Percentiles rank a stretch among this genome's conserved stretches.
Conservation (phyloP, 805 yeast species). For the Spathaspora sp. region DNA sequence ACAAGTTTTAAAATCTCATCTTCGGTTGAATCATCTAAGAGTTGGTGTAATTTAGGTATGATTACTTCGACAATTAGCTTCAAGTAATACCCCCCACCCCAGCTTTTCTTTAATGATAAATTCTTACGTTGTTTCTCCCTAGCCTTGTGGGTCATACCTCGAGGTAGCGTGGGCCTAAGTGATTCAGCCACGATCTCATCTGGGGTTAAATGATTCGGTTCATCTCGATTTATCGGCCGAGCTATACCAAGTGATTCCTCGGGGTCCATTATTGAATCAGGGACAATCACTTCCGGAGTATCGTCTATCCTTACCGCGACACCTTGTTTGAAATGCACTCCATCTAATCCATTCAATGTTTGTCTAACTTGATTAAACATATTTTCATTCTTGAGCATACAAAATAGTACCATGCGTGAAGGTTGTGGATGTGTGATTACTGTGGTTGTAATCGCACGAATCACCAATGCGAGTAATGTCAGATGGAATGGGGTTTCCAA, state of each 20-base stretch:
- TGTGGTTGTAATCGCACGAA: constrained; percentile 53
- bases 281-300: neutral
- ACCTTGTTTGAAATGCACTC: constrained; percentile 21
- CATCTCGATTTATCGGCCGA: neutral
- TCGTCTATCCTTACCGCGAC: constrained; percentile 14
- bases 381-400: constrained; percentile 41
- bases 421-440: constrained; percentile 48
- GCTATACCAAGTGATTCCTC: neutral
- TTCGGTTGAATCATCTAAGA: neutral
- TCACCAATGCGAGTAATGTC: constrained; percentile 56
- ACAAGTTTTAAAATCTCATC: constrained; percentile 23
- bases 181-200: constrained; percentile 32
- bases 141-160: constrained; percentile 59
- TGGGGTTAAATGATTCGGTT: neutral
- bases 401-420: constrained; percentile 51
- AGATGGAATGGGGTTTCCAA: constrained; percentile 41
- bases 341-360: constrained; percentile 25
- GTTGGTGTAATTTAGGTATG: constrained; percentile 20
- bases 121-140: constrained; percentile 50
- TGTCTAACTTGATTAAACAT: constrained; percentile 32
- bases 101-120: constrained; percentile 45
- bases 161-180: constrained; percentile 48
- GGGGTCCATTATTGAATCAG: neutral
- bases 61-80: constrained; percentile 36
- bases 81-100: constrained; percentile 57